Base-by-base conservation (phyloP, 176 grass and related monocot genomes). In the Eleusine coracana region DNA sequence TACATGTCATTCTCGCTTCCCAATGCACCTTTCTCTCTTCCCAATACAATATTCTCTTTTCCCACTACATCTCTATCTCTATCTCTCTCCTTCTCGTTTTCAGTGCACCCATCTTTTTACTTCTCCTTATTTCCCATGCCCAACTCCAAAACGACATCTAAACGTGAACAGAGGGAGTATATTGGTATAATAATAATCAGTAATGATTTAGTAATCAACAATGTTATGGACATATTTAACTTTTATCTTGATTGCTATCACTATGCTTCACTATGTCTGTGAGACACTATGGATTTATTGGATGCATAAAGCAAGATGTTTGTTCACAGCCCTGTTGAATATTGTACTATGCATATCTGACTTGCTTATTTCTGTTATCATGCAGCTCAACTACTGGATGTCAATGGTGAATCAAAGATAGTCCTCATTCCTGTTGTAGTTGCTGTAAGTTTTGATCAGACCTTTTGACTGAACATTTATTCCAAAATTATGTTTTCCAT, bases 361-460 rank as follows among this genome's bases (percentile, higher is more conserved):
- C 67, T 66, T 17, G 34, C 18, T 75, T 7, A 38, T 84, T 56
- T 81, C 44, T 81, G 36, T 82, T 62, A 29, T 54, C 71, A 60
- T 83, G 84, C 92, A 94, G 95, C 95, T 73, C 95, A 97, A 74
- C 78, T 94, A 37, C 74, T 92, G 72, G 58, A 83, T 81, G 85
- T 92, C 60, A 88, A 94, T 50, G 92, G 92, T 18, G 90, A 92
- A 90, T 77, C 68, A 0, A 98, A 95, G 85, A 90, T 98, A 38
- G 75, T 94, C 4, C 89, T 91, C 79, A 94, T 95, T 55, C 96
- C 91, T 16, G 17, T 95, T 59, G 83, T 98, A 12, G 87, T 98
- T 71, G 92, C 77, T 60, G 92, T 95, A 91, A 98, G 92, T 95
- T 78, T 10, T 20, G 8, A 80, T 84, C 2, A 59, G 80, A 29